phyloP scores from a whole-genome alignment of 768 basidiomycete species.

The Mycena latifolia region DNA sequence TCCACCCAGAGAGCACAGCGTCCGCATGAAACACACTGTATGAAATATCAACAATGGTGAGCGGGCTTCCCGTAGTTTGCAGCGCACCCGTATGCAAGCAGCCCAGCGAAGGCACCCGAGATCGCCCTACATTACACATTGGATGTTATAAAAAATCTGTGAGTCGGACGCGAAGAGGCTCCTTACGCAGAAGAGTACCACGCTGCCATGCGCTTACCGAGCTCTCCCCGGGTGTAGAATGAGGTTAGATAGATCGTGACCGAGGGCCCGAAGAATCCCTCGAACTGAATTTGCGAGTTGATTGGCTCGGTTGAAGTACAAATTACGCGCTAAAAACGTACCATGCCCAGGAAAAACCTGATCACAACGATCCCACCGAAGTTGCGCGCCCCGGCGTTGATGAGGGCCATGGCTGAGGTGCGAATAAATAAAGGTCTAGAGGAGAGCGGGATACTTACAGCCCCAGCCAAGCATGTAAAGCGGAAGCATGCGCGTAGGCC shows the following conservation, averaged over 20 bases:
- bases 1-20: slow-evolving; percentile 12
- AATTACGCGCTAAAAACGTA: neutral
- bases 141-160: neutral
- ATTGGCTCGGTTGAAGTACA: no score
- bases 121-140: neutral
- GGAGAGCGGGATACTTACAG: neutral
- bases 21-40: slow-evolving; percentile 8
- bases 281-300: neutral
- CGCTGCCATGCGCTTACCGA: slow-evolving; percentile 10
- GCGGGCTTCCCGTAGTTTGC: neutral
- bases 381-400: slow-evolving; percentile 7
- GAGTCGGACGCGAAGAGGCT: neutral
- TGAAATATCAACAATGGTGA: neutral
- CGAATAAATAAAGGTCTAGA: neutral
- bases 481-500: slow-evolving; percentile 6
- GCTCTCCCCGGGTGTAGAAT: slow-evolving; percentile 6
- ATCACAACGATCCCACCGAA: slow-evolving; percentile 6
- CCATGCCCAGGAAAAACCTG: slow-evolving; percentile 19
- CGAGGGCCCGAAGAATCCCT: slow-evolving; percentile 6
- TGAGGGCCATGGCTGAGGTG: slow-evolving; percentile 3
- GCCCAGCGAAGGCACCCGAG: neutral
- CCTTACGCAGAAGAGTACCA: slow-evolving; percentile 9
- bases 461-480: slow-evolving; percentile 8
- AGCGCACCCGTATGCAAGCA: slow-evolving; percentile 5
- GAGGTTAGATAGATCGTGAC: slow-evolving; percentile 3